phyloP scores from a whole-genome alignment of 345 rosid genomes.

The Hibiscus trionum region DNA sequence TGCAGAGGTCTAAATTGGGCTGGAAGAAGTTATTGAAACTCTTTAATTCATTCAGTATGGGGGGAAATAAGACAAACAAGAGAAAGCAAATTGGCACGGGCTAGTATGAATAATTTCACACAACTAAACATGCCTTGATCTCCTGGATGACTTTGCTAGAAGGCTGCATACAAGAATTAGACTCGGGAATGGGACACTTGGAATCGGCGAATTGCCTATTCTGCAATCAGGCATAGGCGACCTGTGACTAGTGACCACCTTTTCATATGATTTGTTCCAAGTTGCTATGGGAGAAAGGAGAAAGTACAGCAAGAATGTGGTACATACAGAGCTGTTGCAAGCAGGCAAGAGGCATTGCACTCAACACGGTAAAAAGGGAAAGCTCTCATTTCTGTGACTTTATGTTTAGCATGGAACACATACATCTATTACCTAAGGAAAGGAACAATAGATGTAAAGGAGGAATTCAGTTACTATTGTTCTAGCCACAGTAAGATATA shows the following conservation, averaged over 20 bases:
- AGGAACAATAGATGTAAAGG: too few species aligned
- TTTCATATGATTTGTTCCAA: background rate
- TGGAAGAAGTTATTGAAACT: background rate
- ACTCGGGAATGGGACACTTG: background rate
- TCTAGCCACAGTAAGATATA: too few species aligned
- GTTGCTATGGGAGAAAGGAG: background rate
- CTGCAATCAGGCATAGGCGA: background rate
- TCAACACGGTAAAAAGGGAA: too few species aligned
- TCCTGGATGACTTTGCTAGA: background rate
- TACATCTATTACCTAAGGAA: too few species aligned
- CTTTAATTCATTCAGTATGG: background rate
- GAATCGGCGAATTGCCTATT: background rate
- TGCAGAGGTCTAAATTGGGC: background rate
- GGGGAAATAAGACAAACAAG: background rate
- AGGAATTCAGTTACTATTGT: too few species aligned
- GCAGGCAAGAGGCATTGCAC: too few species aligned
- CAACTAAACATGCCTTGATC: background rate
- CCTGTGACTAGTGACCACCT: background rate
- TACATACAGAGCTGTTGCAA: background rate
- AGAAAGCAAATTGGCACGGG: background rate
- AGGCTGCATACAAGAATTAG: background rate
- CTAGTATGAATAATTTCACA: background rate
- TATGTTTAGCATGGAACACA: too few species aligned
- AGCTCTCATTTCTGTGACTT: too few species aligned
- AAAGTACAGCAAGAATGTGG: background rate